These are phyloP conservation scores for Tarenaya hassleriana DNA, from an alignment of 345 rosid genomes.

Conservation along the genomic window DNA sequence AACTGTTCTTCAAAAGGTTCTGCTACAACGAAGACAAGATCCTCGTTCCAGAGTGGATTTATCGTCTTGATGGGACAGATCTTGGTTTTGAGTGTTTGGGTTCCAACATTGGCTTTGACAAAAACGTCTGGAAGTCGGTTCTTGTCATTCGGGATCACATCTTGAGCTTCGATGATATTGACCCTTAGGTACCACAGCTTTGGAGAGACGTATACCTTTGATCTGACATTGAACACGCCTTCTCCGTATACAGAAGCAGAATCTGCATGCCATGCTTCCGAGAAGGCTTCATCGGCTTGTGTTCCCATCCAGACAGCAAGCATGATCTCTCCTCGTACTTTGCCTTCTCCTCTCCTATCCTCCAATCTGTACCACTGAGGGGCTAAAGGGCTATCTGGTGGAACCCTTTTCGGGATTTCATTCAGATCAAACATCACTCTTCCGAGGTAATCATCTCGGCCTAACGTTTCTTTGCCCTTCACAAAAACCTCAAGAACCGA, in stretches of 20 bases:
- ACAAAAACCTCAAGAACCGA: conserved; percentile 63
- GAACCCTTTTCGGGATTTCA: conserved; percentile 84
- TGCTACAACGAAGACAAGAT: conserved; percentile 79
- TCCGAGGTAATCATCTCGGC: conserved; percentile 73
- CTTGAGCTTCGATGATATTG: conserved; percentile 88
- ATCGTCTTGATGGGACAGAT: conserved; percentile 40
- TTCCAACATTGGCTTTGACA: conserved; percentile 73
- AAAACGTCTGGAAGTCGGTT: conserved; percentile 60
- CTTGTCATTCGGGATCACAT: conserved; percentile 54
- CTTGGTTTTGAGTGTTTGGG: conserved; percentile 62
- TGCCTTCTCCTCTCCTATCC: conserved; percentile 64
- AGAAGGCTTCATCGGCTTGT: conserved; percentile 86
- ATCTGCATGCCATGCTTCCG: conserved; percentile 83
- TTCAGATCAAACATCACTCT: conserved; percentile 66
- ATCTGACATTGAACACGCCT: conserved; percentile 51
- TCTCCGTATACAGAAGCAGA: conserved; percentile 64
- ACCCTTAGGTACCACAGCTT: conserved; percentile 81
- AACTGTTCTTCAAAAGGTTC: conserved; percentile 92
- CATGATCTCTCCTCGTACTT: conserved; percentile 74
- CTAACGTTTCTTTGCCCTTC: conserved; percentile 65
- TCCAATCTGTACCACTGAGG: conserved; percentile 88
- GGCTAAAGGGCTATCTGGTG: conserved; percentile 91
- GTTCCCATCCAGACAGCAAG: conserved; percentile 95
- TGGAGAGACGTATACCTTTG: conserved; percentile 83
- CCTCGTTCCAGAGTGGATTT: conserved; percentile 77